Percentiles rank a stretch among this genome's conserved stretches.
These are phyloP conservation scores for Rhodosporidiobolus sp. DNA, from an alignment of 768 basidiomycete genomes.

Conservation along the genomic window DNA sequence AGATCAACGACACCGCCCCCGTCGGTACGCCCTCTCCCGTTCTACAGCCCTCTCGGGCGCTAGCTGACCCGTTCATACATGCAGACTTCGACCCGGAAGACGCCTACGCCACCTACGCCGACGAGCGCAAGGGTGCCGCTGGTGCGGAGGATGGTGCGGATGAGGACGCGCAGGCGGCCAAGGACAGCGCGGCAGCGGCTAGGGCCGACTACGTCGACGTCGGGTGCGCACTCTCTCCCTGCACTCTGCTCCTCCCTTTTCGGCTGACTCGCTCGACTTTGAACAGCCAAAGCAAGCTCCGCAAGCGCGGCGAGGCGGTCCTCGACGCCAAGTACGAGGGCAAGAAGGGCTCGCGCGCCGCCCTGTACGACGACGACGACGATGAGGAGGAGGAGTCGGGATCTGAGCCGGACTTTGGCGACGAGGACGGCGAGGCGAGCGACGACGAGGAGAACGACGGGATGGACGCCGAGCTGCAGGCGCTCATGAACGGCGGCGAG, in stretches of 20 bases:
- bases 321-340: constrained; percentile 77
- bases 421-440: constrained; percentile 10
- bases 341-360: constrained; percentile 61
- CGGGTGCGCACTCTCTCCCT: constrained; percentile 57
- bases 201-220: constrained; percentile 82
- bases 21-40: constrained; percentile 55
- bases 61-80: constrained; percentile 1
- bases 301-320: constrained; percentile 63
- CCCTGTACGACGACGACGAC: constrained; percentile 49
- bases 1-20: constrained; percentile 69
- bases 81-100: constrained; percentile 76
- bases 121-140: constrained; percentile 50
- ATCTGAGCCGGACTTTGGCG: constrained; percentile 26
- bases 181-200: constrained; percentile 45
- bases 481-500: background rate
- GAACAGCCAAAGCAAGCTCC: constrained; percentile 66
- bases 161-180: constrained; percentile 51
- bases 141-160: constrained; percentile 52
- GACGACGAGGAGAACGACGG: constrained; percentile 29
- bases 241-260: background rate
- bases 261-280: background rate
- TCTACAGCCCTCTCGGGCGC: background rate
- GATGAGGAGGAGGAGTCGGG: no score
- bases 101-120: constrained; percentile 53
- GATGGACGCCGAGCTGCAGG: constrained; percentile 42